Percentiles rank a stretch among this genome's conserved stretches.
Evolutionary conservation across 148 eudicot genomes (phyloP).

Genomic region (Vaccinium darrowii): DNA sequence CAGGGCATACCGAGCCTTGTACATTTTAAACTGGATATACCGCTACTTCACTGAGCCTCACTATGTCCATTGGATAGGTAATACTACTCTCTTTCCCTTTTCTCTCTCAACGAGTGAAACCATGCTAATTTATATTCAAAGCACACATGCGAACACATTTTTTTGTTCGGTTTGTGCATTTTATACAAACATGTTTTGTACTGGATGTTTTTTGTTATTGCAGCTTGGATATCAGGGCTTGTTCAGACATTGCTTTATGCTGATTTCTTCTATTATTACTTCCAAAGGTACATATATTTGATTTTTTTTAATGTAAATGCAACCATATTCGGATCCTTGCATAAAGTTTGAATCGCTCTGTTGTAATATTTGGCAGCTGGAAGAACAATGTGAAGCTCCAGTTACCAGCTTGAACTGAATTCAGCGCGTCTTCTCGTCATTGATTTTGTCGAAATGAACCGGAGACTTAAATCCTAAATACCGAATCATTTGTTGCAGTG

Average conservation of each 20-base stretch:
- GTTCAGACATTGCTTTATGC: slow-evolving; percentile 88
- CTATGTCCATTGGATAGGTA: slow-evolving; percentile 91
- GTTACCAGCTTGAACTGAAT: slow-evolving; percentile 9
- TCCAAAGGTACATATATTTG: slow-evolving; percentile 61
- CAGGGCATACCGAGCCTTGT: slow-evolving; percentile 87
- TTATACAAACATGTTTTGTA: background rate
- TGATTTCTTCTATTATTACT: slow-evolving; percentile 97
- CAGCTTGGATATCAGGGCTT: slow-evolving; percentile 90
- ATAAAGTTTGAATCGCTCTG: background rate
- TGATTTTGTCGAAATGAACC: background rate
- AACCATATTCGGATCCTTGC: background rate
- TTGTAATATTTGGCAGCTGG: slow-evolving; percentile 10
- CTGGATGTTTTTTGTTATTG: slow-evolving; percentile 20
- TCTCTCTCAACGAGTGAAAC: background rate
- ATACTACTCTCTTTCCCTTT: slow-evolving; percentile 26
- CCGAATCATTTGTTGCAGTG: slow-evolving; percentile 6
- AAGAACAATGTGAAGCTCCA: slow-evolving; percentile 17
- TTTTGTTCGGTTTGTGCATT: background rate
- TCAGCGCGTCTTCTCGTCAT: background rate
- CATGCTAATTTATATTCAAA: background rate
- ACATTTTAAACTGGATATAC: slow-evolving; percentile 92
- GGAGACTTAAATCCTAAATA: background rate
- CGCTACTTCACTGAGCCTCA: slow-evolving; percentile 98
- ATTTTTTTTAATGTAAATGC: background rate
- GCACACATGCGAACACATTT: background rate